Percentiles rank a stretch among this genome's conserved stretches.
phyloP scores from a whole-genome alignment of 805 yeast genomes.

The Candida chauliodis region DNA sequence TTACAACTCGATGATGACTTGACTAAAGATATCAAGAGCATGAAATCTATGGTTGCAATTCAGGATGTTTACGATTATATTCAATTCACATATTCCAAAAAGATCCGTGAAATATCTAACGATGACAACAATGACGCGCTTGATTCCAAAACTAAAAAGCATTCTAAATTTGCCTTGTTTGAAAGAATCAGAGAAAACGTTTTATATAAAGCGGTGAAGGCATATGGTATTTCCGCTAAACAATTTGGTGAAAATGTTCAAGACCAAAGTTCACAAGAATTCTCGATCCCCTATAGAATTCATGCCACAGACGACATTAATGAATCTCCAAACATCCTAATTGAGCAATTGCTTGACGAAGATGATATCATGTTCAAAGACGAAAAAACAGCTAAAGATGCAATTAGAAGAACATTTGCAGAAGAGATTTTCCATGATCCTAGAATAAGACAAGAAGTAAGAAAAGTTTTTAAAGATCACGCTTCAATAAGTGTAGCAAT shows the following conservation, averaged over 20 bases:
- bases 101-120: constrained; percentile 46
- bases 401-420: constrained; percentile 71
- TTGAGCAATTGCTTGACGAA: constrained; percentile 44
- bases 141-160: constrained; percentile 39
- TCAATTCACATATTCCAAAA: constrained; percentile 65
- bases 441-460: constrained; percentile 66
- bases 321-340: constrained; percentile 57
- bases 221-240: constrained; percentile 74
- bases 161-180: constrained; percentile 56
- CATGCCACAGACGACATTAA: constrained; percentile 69
- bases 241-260: constrained; percentile 80
- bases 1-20: constrained; percentile 55
- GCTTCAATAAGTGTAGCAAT: constrained; percentile 70
- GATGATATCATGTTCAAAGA: constrained; percentile 53
- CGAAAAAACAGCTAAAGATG: constrained; percentile 59
- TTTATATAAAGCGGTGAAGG: constrained; percentile 61
- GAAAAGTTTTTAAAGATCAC: constrained; percentile 57
- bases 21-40: constrained; percentile 51
- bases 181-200: constrained; percentile 67
- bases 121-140: constrained; percentile 9
- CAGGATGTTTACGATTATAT: constrained; percentile 87
- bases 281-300: constrained; percentile 49
- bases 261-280: constrained; percentile 49
- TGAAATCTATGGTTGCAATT: constrained; percentile 67
- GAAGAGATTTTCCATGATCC: constrained; percentile 82